A percentile compares a stretch with the other conserved stretches of the same genome.
These are phyloP conservation scores for Penicillium sp. DNA, from an alignment of 2,329 filamentous ascomycete genomes.

Conservation along the genomic window DNA sequence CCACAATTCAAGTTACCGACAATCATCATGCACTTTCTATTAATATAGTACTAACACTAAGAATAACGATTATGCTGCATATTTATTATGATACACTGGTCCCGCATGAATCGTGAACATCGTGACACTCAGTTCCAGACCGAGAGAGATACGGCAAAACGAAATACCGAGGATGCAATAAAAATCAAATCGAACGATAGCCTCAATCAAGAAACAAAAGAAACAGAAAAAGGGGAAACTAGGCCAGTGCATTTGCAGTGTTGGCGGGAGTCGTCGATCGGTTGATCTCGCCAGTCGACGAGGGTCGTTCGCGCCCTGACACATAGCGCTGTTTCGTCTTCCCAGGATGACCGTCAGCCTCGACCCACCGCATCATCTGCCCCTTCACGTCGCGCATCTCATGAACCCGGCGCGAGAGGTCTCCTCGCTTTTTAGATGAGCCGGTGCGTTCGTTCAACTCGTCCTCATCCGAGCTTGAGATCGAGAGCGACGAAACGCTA, in stretches of 20 bases:
- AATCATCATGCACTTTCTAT: too few species aligned
- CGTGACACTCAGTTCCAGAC: constrained; percentile 25
- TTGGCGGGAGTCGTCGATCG: neutral
- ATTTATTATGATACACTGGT: constrained; percentile 10
- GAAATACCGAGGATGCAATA: neutral
- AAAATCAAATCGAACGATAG: neutral
- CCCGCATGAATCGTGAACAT: constrained; percentile 16
- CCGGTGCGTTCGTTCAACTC: constrained; percentile 54
- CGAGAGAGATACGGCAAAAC: constrained; percentile 4
- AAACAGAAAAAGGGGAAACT: neutral
- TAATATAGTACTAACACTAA: neutral
- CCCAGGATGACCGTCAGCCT: constrained; percentile 33
- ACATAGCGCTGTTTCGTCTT: constrained; percentile 20
- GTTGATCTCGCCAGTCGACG: constrained; percentile 17
- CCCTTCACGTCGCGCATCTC: constrained; percentile 44
- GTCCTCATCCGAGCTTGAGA: constrained; percentile 62
- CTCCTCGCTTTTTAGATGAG: constrained; percentile 29
- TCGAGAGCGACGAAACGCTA: constrained; percentile 52
- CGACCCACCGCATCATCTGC: constrained; percentile 41
- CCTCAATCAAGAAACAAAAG: too few species aligned
- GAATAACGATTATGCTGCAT: neutral
- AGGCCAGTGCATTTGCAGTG: constrained; percentile 6
- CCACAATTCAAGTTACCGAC: too few species aligned
- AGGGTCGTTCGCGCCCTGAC: constrained; percentile 21
- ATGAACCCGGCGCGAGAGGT: constrained; percentile 35